Percentiles rank a stretch among this genome's conserved stretches.
These are phyloP conservation scores for Verticillium longisporum DNA, from an alignment of 2,329 filamentous ascomycete species.

Conservation along the genomic window DNA sequence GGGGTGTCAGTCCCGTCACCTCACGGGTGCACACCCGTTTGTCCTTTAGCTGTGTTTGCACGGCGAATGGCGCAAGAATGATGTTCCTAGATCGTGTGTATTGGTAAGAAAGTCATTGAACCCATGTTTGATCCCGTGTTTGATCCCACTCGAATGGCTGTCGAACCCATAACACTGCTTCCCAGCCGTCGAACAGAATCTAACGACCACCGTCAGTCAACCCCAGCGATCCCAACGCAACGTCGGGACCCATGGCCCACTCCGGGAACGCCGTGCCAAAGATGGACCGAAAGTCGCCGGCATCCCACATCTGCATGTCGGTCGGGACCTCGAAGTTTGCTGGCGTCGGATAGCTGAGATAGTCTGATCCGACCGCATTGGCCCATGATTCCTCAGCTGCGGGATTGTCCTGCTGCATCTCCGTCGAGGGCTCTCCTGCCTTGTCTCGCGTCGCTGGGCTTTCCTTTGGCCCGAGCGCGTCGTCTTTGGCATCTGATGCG, in stretches of 20 bases:
- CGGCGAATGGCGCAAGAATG: too few relatives aligned
- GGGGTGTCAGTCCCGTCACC: too few relatives aligned
- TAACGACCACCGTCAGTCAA: background rate
- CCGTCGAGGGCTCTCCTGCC: too few relatives aligned
- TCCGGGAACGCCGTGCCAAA: background rate
- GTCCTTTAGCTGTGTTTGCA: too few relatives aligned
- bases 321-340: background rate
- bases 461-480: too few relatives aligned
- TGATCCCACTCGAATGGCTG: too few relatives aligned
- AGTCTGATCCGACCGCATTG: background rate
- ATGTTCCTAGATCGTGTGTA: too few relatives aligned
- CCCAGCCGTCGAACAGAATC: too few relatives aligned
- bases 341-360: background rate
- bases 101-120: too few relatives aligned
- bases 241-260: background rate
- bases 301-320: background rate
- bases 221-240: background rate
- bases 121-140: too few relatives aligned
- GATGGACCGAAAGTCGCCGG: background rate
- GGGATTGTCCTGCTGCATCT: background rate
- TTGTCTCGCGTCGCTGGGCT: background rate
- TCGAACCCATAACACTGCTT: too few relatives aligned
- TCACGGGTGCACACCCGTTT: too few relatives aligned
- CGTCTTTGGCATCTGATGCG: background rate
- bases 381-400: background rate